Evolutionary conservation across 225 moss, liverwort and hornwort genomes (phyloP), one percentile per base, ranked within the genome.

Genomic region (Neckera pumila): DNA sequence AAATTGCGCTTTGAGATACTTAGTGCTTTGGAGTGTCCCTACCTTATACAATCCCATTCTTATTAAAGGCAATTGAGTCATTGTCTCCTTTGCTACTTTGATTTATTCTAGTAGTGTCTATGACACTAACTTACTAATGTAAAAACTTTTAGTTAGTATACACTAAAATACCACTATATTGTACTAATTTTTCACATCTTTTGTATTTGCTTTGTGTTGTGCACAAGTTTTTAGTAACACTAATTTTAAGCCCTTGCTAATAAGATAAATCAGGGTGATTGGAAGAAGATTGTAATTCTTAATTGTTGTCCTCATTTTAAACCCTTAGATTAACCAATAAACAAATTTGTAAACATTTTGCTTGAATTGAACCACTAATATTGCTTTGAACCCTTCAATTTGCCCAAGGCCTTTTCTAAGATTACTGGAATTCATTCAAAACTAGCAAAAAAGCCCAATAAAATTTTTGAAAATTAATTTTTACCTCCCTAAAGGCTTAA

Each of bases 131-230:
- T 36, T 76, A 36, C 14, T 15, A 23, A 23, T 53, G 31, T 22
- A 14, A 51, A 15, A 9, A 0, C 0, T 2, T 14, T 36, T 25
- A 54, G 4, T 25, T 36, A 15, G 23, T 77, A 3, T 6, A 56
- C 9, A n/a, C 0, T 77, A 1, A 54, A 23, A 36, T 77, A 54
- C 6, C 0, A 23, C 36, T 23, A 36, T 36, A 23, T 36, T 77
- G 8, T 25, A 25, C 0, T 14, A 36, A 25, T 23, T 22, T 53
- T 53, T 53, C 2, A 28, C 11, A 31, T 30, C 4, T 17, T 45
- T 20, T 33, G 4, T 33, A 20, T 47, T 31, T 47, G 4, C 19
- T 10, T 47, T 74, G 43, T 72, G 2, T 27, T 43, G 31, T 47
- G 7, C 11, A 28, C 30, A 6, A 11, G 7, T 7, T 11, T 74